A percentile compares a stretch with the other conserved stretches of the same genome.
These are phyloP conservation scores for Wickerhamomyces sp. DNA, from an alignment of 1,139 yeast genomes.

Conservation along the genomic window DNA sequence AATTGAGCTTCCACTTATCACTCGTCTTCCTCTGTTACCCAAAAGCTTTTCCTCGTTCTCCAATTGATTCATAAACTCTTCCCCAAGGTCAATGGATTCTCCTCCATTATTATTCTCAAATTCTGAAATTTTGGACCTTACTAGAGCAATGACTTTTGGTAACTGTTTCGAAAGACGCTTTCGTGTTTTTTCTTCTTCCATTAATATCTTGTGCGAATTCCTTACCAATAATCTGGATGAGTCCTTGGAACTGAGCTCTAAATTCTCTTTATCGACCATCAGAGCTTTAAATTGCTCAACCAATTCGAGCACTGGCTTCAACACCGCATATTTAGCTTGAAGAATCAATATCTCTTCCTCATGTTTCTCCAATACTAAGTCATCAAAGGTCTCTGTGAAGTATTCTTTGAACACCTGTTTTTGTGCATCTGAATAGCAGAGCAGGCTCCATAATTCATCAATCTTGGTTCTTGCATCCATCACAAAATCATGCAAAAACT, in stretches of 20 bases:
- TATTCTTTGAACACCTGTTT: constrained; percentile 33
- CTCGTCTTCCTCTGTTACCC: constrained; percentile 19
- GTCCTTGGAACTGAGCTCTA: constrained; percentile 71
- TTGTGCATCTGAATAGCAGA: constrained; percentile 51
- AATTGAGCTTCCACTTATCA: constrained; percentile 11
- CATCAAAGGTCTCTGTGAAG: constrained; percentile 32
- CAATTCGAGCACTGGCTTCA: constrained; percentile 49
- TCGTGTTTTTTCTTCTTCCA: constrained; percentile 75
- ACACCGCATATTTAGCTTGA: constrained; percentile 42
- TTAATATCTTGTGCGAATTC: constrained; percentile 72
- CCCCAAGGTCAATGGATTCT: constrained; percentile 36
- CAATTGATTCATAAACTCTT: constrained; percentile 39
- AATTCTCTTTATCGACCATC: constrained; percentile 52
- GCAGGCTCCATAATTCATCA: constrained; percentile 52
- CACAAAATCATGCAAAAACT: constrained; percentile 64
- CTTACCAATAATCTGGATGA: constrained; percentile 73
- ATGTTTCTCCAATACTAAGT: constrained; percentile 52
- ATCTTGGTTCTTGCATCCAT: constrained; percentile 55
- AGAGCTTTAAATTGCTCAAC: constrained; percentile 53
- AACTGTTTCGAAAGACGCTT: constrained; percentile 59
- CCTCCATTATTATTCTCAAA: constrained; percentile 40
- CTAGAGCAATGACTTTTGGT: constrained; percentile 54
- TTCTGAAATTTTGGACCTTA: constrained; percentile 41
- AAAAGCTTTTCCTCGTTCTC: constrained; percentile 26
- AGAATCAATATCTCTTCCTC: constrained; percentile 56